A percentile compares a stretch with the other conserved stretches of the same genome.
Evolutionary conservation across 768 basidiomycete genomes (phyloP).

Genomic region (Imleria badia): DNA sequence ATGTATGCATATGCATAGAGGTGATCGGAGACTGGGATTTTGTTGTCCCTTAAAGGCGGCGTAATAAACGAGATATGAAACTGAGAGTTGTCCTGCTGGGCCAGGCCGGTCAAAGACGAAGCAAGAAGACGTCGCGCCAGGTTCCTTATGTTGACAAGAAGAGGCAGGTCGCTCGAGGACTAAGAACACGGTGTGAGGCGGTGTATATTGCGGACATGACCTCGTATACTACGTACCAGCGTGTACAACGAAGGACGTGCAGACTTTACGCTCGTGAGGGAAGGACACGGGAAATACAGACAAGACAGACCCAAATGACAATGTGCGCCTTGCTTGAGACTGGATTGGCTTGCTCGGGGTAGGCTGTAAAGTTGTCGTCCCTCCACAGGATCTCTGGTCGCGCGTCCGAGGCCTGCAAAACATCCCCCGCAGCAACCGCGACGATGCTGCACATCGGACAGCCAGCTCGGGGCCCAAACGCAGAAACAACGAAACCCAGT

Average conservation of each 20-base stretch:
- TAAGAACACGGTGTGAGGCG: slow-evolving; percentile 45
- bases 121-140: neutral
- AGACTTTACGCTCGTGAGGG: too few species aligned
- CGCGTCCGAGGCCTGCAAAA: slow-evolving; percentile 34
- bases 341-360: too few species aligned
- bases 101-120: neutral
- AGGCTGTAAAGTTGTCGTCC: too few species aligned
- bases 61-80: too few species aligned
- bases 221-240: slow-evolving; percentile 39
- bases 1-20: too few species aligned
- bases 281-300: too few species aligned
- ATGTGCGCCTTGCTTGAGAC: too few species aligned
- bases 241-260: slow-evolving; percentile 79
- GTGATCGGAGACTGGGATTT: too few species aligned
- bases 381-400: too few species aligned
- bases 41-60: slow-evolving; percentile 69
- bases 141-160: neutral
- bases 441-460: slow-evolving; percentile 80
- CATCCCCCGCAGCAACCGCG: slow-evolving; percentile 39
- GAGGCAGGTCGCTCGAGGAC: neutral
- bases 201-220: slow-evolving; percentile 26
- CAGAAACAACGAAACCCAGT: neutral
- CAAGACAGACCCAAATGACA: too few species aligned
- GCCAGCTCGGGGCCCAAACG: neutral
- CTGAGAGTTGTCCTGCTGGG: neutral